Percentiles rank a stretch among this genome's conserved stretches.
These are phyloP conservation scores for Acanthamoeba sp. DNA, from an alignment of 208 protist species.

Conservation along the genomic window DNA sequence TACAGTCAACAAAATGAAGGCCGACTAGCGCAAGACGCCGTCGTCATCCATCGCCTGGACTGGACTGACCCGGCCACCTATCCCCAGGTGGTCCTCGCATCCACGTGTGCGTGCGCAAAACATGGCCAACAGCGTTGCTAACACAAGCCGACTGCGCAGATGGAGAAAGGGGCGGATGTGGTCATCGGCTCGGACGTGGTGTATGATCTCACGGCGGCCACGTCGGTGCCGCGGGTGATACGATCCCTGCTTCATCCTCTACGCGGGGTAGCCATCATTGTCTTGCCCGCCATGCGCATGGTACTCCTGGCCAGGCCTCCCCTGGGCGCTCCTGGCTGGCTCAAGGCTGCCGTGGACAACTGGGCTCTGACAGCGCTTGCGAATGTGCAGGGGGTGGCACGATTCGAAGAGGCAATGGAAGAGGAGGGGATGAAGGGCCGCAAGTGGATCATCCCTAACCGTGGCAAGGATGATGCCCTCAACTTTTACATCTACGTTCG, in stretches of 20 bases:
- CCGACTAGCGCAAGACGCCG: not conserved
- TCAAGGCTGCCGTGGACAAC: too few relatives aligned
- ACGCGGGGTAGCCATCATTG: not conserved
- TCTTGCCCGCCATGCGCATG: slow-evolving; percentile 33
- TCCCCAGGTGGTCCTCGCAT: not conserved
- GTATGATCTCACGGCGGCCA: slow-evolving; percentile 13
- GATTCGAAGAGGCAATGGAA: slow-evolving; percentile 37
- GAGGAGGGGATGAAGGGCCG: not conserved
- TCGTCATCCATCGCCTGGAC: slow-evolving; percentile 1
- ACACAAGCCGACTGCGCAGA: not conserved
- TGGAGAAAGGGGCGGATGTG: not conserved
- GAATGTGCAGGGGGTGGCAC: not conserved
- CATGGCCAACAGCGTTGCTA: too few relatives aligned
- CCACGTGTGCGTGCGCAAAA: too few relatives aligned
- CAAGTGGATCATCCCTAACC: slow-evolving; percentile 17
- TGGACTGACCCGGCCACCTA: slow-evolving; percentile 38
- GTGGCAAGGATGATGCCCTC: slow-evolving; percentile 17
- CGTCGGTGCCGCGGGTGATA: not conserved
- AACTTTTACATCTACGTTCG: slow-evolving; percentile 25
- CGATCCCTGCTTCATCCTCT: not conserved
- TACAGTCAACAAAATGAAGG: not conserved
- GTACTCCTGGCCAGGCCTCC: too few relatives aligned
- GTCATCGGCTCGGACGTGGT: slow-evolving; percentile 46
- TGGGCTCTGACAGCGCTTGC: too few relatives aligned
- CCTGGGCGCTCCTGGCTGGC: too few relatives aligned